Percentiles rank a stretch among this genome's conserved stretches.
Evolutionary conservation across 805 yeast genomes (phyloP).

Genomic region (Kluyveromyces lactis): DNA sequence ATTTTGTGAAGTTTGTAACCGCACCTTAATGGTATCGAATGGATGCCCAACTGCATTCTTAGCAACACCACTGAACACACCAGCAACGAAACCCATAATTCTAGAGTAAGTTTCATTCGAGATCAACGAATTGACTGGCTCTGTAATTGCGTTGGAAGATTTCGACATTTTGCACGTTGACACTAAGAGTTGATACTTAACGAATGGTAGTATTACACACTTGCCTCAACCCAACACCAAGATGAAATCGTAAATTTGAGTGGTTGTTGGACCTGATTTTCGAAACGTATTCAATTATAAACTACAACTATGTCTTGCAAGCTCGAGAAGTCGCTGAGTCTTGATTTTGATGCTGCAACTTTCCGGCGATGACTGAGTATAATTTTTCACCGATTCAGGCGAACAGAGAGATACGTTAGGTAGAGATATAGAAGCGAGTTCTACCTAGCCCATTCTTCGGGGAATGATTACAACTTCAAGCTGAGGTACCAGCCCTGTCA

Average conservation of each 20-base stretch:
- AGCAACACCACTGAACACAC: slow-evolving; percentile 78
- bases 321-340: slow-evolving; percentile 1
- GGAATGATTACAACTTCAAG: too few species aligned
- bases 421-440: too few species aligned
- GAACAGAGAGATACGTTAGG: neutral
- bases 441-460: too few species aligned
- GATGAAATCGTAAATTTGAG: too few species aligned
- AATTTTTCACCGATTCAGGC: neutral
- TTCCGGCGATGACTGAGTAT: neutral
- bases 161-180: slow-evolving; percentile 3
- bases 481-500: too few species aligned
- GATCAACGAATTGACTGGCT: slow-evolving; percentile 6
- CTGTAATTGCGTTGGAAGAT: slow-evolving; percentile 4
- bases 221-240: too few species aligned
- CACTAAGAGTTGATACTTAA: too few species aligned
- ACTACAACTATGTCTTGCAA: too few species aligned
- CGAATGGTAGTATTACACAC: too few species aligned
- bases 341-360: neutral
- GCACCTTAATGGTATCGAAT: slow-evolving; percentile 81
- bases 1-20: slow-evolving; percentile 68
- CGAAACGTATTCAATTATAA: too few species aligned
- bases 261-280: too few species aligned
- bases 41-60: slow-evolving; percentile 92
- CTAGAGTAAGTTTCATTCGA: slow-evolving; percentile 21
- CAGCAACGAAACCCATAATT: slow-evolving; percentile 74